A percentile compares a stretch with the other conserved stretches of the same genome.
These are phyloP conservation scores for Fusarium drepaniforme DNA, from an alignment of 2,329 filamentous ascomycete genomes.

Conservation along the genomic window DNA sequence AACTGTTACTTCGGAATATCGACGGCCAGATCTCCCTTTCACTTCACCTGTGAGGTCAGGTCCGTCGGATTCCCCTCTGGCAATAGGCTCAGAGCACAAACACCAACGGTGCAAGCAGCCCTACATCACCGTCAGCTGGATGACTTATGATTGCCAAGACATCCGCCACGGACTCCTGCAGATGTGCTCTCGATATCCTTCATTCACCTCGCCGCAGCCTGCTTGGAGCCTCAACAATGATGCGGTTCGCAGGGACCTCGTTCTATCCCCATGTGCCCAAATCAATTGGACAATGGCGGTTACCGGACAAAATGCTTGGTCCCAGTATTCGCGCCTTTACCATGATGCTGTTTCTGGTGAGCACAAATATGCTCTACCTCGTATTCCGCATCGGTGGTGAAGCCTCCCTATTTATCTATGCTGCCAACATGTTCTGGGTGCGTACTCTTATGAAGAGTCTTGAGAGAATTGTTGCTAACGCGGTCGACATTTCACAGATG, in stretches of 20 bases:
- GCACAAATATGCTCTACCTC: constrained; percentile 19
- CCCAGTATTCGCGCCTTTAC: constrained; percentile 1
- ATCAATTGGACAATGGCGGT: constrained; percentile 8
- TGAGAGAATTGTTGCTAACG: not conserved
- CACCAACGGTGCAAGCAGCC: not conserved
- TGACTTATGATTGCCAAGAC: not conserved
- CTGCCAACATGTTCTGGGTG: constrained; percentile 14
- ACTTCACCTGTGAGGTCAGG: not conserved
- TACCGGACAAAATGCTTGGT: constrained; percentile 19
- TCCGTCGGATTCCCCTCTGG: not conserved
- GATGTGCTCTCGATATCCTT: not conserved
- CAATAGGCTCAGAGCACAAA: not conserved
- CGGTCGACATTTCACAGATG: not conserved
- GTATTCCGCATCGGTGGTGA: constrained; percentile 12
- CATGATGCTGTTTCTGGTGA: constrained; percentile 21
- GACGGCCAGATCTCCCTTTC: not conserved
- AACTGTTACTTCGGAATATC: not conserved
- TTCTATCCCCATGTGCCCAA: not conserved
- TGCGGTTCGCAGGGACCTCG: not conserved
- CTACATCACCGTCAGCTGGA: not conserved
- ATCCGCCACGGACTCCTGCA: not conserved
- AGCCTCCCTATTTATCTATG: not conserved
- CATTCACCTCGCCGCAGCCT: not conserved
- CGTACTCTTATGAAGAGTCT: not conserved
- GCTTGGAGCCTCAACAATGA: not conserved